Evolutionary conservation across 352 stramenopile genomes (phyloP), one percentile per base, ranked within the genome.

Genomic region (Labyrinthula sp.): DNA sequence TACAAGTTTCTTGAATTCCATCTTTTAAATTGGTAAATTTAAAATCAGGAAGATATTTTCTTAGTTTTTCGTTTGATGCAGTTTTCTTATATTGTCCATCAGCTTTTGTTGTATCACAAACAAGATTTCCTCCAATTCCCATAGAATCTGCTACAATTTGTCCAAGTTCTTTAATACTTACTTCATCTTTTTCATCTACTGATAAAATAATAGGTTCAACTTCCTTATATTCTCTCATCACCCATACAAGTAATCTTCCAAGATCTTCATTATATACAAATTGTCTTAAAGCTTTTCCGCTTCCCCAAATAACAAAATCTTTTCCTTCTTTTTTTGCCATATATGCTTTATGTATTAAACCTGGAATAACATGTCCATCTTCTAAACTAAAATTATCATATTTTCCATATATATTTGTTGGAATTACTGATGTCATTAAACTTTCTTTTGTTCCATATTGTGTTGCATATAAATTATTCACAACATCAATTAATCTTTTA

Each of bases 81-180:
- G 89, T 96, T 69, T 98, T 97, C 68, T 95, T 95, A 68, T 86
- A 94, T 66, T 97, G 89, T 3, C 89, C 89, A 63, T 98, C 87
- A n/a, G 78, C 69, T 59, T 94, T 93, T 25, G 58, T 74, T 3
- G 71, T 82, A 62, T 95, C 79, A 47, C 92, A 86, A 39, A 54
- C 74, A 10, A 75, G 49, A 21, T 69, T 61, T 31, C 64, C 64
- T 31, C 66, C 38, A 28, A 86, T 89, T 2, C 67, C 50, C 65
- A 90, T 81, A 21, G 65, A 63, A 1, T 59, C 36, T 8, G 77
- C 75, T 48, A 89, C 75, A 36, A 64, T 47, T 1, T 61, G 31
- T 8, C 84, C 85, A 2, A 95, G 80, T 52, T 95, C 73, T 25
- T 72, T 71, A 54, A 97, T 96, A 17, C 73, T 77, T 6, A 95